Conservation (phyloP, 2,329 filamentous ascomycete genomes). For the Sclerotinia nivalis region DNA sequence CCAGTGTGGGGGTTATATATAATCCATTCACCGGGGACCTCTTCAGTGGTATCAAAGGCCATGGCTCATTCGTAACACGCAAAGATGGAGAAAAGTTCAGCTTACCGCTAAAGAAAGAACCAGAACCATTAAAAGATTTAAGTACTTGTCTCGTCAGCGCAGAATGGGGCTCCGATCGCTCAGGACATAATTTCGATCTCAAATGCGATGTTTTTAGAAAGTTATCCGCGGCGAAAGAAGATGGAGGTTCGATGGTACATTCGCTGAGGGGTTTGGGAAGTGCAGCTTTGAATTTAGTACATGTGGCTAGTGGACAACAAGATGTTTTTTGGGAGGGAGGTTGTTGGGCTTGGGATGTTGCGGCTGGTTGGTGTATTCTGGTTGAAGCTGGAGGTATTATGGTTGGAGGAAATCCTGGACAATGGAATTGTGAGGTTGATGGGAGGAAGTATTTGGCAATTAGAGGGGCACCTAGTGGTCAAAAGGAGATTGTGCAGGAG, state of each 20-base stretch:
- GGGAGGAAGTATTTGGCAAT: constrained; percentile 63
- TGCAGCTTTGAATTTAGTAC: constrained; percentile 74
- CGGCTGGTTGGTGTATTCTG: constrained; percentile 76
- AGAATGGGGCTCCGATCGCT: constrained; percentile 72
- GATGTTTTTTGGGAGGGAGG: constrained; percentile 83
- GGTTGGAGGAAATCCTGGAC: constrained; percentile 71
- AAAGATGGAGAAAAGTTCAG: constrained; percentile 44
- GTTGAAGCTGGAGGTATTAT: constrained; percentile 72
- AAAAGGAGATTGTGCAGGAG: constrained; percentile 63
- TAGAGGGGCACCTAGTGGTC: constrained; percentile 58
- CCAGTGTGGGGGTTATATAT: constrained; percentile 74
- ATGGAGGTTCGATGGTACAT: constrained; percentile 75
- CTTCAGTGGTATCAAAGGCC: constrained; percentile 67
- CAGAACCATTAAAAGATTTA: constrained; percentile 61
- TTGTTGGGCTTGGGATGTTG: constrained; percentile 85
- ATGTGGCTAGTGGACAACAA: constrained; percentile 68
- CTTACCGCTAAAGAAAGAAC: constrained; percentile 51
- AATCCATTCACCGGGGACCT: constrained; percentile 73
- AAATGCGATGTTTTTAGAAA: constrained; percentile 67
- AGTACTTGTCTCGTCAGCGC: constrained; percentile 64
- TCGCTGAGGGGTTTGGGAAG: constrained; percentile 68
- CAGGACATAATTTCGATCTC: constrained; percentile 69
- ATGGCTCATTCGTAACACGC: constrained; percentile 59
- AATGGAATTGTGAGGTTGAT: constrained; percentile 65
- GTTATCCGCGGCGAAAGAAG: constrained; percentile 57